phyloP scores from a whole-genome alignment of 768 basidiomycete genomes.

The Sistotremastrum suecicum region DNA sequence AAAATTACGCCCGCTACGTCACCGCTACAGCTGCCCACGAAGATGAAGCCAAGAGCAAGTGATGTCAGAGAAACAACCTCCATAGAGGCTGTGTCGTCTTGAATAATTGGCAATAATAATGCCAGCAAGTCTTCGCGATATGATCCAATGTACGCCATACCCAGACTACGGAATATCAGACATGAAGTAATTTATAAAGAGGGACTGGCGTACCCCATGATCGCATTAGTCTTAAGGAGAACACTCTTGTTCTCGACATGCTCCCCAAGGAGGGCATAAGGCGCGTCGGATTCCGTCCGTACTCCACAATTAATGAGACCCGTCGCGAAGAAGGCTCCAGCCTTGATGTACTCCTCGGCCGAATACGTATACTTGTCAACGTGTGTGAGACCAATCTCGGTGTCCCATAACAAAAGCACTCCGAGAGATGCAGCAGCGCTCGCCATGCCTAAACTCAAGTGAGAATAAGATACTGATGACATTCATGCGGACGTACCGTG shows the following conservation, averaged over 20 bases:
- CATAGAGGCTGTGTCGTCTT: slow-evolving; percentile 73
- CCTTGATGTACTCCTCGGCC: slow-evolving; percentile 92
- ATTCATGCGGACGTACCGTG: slow-evolving; percentile 42
- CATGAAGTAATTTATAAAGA: background rate
- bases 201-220: slow-evolving; percentile 39
- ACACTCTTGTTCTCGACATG: slow-evolving; percentile 81
- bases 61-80: slow-evolving; percentile 81
- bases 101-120: slow-evolving; percentile 66
- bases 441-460: slow-evolving; percentile 60
- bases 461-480: background rate
- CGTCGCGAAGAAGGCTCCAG: slow-evolving; percentile 88
- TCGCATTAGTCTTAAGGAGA: slow-evolving; percentile 72
- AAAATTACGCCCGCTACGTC: slow-evolving; percentile 83
- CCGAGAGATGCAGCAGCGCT: slow-evolving; percentile 92
- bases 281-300: slow-evolving; percentile 85
- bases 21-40: slow-evolving; percentile 89
- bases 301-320: slow-evolving; percentile 85
- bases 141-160: slow-evolving; percentile 89
- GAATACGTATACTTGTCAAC: slow-evolving; percentile 98
- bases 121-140: slow-evolving; percentile 74
- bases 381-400: slow-evolving; percentile 83
- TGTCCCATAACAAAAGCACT: slow-evolving; percentile 89
- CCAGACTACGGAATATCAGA: slow-evolving; percentile 34
- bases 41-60: slow-evolving; percentile 85
- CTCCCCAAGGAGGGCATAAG: slow-evolving; percentile 79